phyloP scores from a whole-genome alignment of 208 protist genomes.

The Tetramitus jugosus region DNA sequence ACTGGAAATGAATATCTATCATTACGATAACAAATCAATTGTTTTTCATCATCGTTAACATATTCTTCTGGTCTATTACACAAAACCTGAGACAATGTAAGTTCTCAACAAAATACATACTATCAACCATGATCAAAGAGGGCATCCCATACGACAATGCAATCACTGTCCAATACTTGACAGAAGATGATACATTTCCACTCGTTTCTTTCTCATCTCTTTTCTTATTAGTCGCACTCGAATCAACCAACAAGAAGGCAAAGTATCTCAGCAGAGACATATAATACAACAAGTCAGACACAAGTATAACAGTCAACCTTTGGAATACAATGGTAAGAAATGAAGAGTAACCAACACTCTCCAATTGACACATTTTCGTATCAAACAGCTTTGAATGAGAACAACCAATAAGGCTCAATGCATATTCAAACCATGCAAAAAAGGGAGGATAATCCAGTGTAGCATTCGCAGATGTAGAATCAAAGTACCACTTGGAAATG shows the following conservation, averaged over 20 bases:
- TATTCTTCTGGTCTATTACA: too few species aligned
- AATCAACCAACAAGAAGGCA: neutral
- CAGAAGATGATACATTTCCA: too few species aligned
- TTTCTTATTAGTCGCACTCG: too few species aligned
- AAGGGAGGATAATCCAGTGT: slow-evolving; percentile 83
- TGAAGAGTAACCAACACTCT: slow-evolving; percentile 43
- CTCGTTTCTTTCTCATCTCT: too few species aligned
- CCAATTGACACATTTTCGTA: slow-evolving; percentile 13
- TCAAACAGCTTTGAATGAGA: too few species aligned
- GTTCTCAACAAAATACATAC: too few species aligned
- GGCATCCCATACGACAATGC: neutral
- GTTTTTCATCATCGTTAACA: too few species aligned
- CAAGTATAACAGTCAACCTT: slow-evolving; percentile 53
- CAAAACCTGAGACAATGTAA: too few species aligned
- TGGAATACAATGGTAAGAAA: slow-evolving; percentile 53
- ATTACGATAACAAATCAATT: neutral
- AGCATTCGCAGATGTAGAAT: slow-evolving; percentile 19
- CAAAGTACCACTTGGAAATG: slow-evolving; percentile 60
- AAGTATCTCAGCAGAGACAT: neutral
- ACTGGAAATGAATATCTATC: slow-evolving; percentile 71
- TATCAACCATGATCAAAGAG: neutral
- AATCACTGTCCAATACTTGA: neutral
- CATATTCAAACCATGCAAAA: slow-evolving; percentile 75
- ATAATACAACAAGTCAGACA: slow-evolving; percentile 4
- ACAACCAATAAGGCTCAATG: slow-evolving; percentile 40